A percentile compares a stretch with the other conserved stretches of the same genome.
Evolutionary conservation across 78 protist species (phyloP).

Genomic region (Dictyostelium purpureum): DNA sequence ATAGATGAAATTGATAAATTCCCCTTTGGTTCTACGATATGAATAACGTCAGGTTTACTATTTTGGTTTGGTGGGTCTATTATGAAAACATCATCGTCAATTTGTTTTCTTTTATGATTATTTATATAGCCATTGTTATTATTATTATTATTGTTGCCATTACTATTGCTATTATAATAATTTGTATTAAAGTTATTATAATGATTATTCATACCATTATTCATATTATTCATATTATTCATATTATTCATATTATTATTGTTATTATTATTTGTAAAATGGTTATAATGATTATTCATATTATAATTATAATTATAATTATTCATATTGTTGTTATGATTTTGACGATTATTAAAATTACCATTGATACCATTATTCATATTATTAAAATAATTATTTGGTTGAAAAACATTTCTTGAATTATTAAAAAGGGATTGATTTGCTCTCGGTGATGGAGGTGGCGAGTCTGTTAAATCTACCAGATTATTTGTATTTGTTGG

Average conservation of each 20-base stretch:
- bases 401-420: not conserved
- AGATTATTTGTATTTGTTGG: not conserved
- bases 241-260: not conserved
- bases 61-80: not conserved
- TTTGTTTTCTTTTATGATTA: not conserved
- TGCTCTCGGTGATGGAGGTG: not conserved
- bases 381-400: not conserved
- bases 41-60: not conserved
- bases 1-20: not conserved
- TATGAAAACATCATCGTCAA: not conserved
- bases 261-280: not conserved
- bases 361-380: not conserved
- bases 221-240: too few species aligned
- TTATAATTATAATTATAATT: too few species aligned
- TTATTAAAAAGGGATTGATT: not conserved
- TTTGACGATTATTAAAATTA: not conserved
- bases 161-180: not conserved
- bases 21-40: not conserved
- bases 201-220: not conserved
- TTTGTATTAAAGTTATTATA: not conserved
- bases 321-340: not conserved
- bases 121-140: not conserved
- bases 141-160: not conserved
- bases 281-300: too few species aligned
- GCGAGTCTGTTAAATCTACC: not conserved